These are phyloP conservation scores for Kwoniella sp. DNA, from an alignment of 768 basidiomycete genomes.

Conservation along the genomic window DNA sequence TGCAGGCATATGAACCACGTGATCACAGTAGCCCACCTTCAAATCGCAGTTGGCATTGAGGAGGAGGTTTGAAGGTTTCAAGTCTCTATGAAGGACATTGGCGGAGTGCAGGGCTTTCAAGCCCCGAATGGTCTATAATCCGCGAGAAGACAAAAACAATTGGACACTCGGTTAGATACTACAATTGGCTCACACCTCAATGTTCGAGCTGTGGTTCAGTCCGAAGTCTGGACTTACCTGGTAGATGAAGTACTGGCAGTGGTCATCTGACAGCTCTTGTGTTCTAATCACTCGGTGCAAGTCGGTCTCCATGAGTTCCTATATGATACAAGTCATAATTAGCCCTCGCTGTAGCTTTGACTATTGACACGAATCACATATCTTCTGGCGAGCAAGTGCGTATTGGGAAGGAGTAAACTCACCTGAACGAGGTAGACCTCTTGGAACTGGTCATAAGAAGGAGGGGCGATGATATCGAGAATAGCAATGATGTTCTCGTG, in stretches of 20 bases:
- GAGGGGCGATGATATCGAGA: conserved; percentile 85
- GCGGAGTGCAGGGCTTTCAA: conserved; percentile 93
- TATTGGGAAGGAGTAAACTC: conserved; percentile 11
- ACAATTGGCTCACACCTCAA: conserved; percentile 3
- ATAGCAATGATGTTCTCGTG: conserved; percentile 92
- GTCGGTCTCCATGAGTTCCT: conserved; percentile 82
- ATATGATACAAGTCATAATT: conserved; percentile 6
- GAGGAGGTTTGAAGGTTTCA: conserved; percentile 93
- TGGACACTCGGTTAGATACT: neutral
- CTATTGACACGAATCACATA: too few relatives aligned
- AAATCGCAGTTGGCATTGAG: conserved; percentile 96
- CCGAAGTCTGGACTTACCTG: conserved; percentile 58
- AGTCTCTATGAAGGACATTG: conserved; percentile 84
- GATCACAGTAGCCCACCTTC: conserved; percentile 63
- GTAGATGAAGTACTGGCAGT: conserved; percentile 96
- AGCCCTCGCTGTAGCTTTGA: neutral
- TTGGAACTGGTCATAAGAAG: conserved; percentile 72
- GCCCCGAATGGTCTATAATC: conserved; percentile 73
- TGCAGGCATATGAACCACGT: conserved; percentile 1
- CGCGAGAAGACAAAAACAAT: neutral
- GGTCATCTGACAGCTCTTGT: conserved; percentile 90
- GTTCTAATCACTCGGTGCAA: conserved; percentile 94
- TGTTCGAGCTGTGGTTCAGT: neutral
- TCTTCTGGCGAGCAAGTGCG: too few relatives aligned
- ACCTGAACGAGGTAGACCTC: conserved; percentile 67